phyloP scores from a whole-genome alignment of 1,284 basidiomycete species.

The Apiotrichum porosum region DNA sequence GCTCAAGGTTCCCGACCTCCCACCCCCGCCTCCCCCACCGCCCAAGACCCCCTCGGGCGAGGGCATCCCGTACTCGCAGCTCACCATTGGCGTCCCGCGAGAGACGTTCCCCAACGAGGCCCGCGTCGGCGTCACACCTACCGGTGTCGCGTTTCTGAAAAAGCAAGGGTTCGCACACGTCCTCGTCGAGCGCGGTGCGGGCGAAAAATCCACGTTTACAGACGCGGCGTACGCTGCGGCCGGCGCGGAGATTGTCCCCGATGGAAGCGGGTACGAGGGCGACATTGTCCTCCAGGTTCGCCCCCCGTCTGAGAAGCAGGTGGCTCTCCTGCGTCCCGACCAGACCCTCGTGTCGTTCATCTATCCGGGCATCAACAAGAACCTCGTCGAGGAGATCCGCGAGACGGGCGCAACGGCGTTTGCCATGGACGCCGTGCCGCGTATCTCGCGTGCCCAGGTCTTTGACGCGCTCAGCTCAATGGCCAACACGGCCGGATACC shows the following conservation, averaged over 20 bases:
- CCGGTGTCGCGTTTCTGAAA: slow-evolving; percentile 63
- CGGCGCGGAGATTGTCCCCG: slow-evolving; percentile 59
- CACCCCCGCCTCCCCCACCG: too few relatives aligned
- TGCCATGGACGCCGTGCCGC: slow-evolving; percentile 80
- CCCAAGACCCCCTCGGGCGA: background rate
- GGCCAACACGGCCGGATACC: slow-evolving; percentile 82
- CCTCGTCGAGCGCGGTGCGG: slow-evolving; percentile 67
- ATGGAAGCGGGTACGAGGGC: slow-evolving; percentile 54
- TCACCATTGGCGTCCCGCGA: slow-evolving; percentile 70
- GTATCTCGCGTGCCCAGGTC: slow-evolving; percentile 77
- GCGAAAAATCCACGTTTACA: slow-evolving; percentile 65
- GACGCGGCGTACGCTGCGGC: slow-evolving; percentile 70
- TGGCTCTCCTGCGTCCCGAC: slow-evolving; percentile 59
- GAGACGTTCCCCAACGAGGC: slow-evolving; percentile 70
- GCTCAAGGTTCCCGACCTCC: too few relatives aligned
- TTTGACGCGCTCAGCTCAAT: slow-evolving; percentile 85
- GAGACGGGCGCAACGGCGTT: slow-evolving; percentile 62
- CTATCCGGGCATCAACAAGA: slow-evolving; percentile 72
- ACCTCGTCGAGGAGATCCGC: slow-evolving; percentile 62
- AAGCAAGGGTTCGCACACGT: slow-evolving; percentile 75
- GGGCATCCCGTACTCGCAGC: slow-evolving; percentile 63
- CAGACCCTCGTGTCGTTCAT: slow-evolving; percentile 77
- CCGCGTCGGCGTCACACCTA: slow-evolving; percentile 71
- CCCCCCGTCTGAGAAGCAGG: slow-evolving; percentile 57
- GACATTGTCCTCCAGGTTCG: slow-evolving; percentile 79